Evolutionary conservation across 768 basidiomycete genomes (phyloP), one percentile per base, ranked within the genome.

Genomic region (Mrakia blollopis): DNA sequence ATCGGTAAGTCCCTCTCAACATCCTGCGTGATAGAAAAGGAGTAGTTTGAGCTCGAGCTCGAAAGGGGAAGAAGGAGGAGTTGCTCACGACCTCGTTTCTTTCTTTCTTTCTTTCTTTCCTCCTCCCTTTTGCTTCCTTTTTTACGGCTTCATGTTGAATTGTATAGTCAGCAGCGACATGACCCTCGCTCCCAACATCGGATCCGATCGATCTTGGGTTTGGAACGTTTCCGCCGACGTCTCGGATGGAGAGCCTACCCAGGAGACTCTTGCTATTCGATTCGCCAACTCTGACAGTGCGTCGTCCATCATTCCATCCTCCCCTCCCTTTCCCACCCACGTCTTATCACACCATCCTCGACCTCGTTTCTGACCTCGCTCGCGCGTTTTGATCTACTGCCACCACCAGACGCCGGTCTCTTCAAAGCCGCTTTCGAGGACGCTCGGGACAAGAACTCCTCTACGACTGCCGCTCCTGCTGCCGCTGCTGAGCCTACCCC

Each of bases 121-220:
- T 9, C 32, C 35, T 60, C 30, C 25, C 5, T 52, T 23, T 50
- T 9, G 35, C n/a, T n/a, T n/a, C 6, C 47, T 30, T 32, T 30
- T 25, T 25, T n/a, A n/a, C n/a, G n/a, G n/a, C n/a, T n/a, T n/a
- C n/a, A n/a, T 68, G 18, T 16, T 32, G n/a, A 41, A 37, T 32
- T 39, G 13, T 41, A 44, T 80, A 98, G 96, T 98, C 83, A 85
- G 92, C 35, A 78, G 87, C 60, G 94, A 97, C 80, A 98, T 98
- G 93, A 89, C 86, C 80, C 90, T 99, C 80, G 93, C 96, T 83
- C 93, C 95, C 82, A 98, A 98, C 85, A 93, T 98, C 81, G 96
- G 95, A 72, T 98, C 95, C 71, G 97, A 99, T 87, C 89, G 97
- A 85, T 96, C 94, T 81, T 98, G 97, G 97, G 95, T 99, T 47